Conservation (phyloP, 306 rosid genomes). For the Quercus cerris region DNA sequence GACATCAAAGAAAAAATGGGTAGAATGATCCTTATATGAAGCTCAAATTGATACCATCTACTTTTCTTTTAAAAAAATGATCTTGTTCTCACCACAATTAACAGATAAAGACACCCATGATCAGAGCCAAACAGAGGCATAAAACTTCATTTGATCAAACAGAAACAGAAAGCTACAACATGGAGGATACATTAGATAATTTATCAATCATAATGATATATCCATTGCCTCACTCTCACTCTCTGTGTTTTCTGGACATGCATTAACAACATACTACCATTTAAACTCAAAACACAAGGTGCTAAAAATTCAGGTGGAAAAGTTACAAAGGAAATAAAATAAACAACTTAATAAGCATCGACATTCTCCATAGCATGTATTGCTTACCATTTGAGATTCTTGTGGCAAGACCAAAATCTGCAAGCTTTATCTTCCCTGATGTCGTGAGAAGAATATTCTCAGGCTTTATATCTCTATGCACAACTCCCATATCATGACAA, state of each 20-base stretch:
- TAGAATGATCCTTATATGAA: not conserved
- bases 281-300: not conserved
- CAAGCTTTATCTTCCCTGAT: constrained; percentile 89
- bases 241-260: not conserved
- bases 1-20: not conserved
- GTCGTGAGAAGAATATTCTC: constrained; percentile 88
- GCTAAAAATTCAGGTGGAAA: constrained; percentile 4
- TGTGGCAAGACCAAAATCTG: constrained; percentile 97
- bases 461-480: constrained; percentile 94
- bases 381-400: constrained; percentile 76
- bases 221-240: not conserved
- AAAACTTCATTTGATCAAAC: not conserved
- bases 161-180: not conserved
- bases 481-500: constrained; percentile 99
- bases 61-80: not conserved
- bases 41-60: not conserved
- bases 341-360: not conserved
- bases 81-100: not conserved
- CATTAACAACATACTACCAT: not conserved
- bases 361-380: constrained; percentile 1
- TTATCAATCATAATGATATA: not conserved
- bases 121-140: not conserved
- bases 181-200: too few species aligned
- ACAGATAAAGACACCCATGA: not conserved
- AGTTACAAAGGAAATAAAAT: not conserved